Evolutionary conservation across 1,139 yeast genomes (phyloP), one percentile per base, ranked within the genome.

Genomic region (Debaryomyces udenii): DNA sequence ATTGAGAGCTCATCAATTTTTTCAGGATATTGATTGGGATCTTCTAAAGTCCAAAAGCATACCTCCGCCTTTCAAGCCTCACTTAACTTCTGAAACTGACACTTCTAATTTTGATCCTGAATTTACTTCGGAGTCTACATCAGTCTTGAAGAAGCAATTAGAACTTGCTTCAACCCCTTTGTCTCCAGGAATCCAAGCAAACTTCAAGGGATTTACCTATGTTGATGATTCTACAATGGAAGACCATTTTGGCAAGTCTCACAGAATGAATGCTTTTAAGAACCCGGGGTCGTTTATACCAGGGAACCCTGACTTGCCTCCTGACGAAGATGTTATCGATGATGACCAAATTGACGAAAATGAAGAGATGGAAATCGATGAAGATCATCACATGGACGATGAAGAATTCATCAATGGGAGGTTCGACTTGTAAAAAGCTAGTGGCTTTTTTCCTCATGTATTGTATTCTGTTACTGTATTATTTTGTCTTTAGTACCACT

Each of bases 1-100:
- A 66, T 76, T 93, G 51, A 80, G 86, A 59, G 93, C 87, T 1
- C 99, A 93, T 65, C 84, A 95, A 9, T 93, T 93, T 56, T 91
- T 93, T 66, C 76, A 77, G 41, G 98, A 93, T 55, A 76, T 93
- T 47, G 95, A 93, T 62, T 93, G 98, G 99, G 80, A 80, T 24
- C 72, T 86, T 42, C 71, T 93, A 47, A 76, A 76, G 49, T 76
- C 81, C 48, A 91, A 89, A 70, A 86, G 86, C 57, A 80, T 93
- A n/a, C 95, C 96, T 35, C 99, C 99, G 26, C 99, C 99, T 2
- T 91, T 90, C 70, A 89, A 90, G 62, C 99, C 99, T 2, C 96
- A 89, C 60, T 78, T 93, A 50, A 70, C 86, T 6, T 84, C 90
- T 28, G 99, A 93, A 59, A 81, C 94, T 3, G 99, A 93, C 62